phyloP scores from a whole-genome alignment of 139 green algal genomes.

The Auxenochlorella pyrenoidosa region DNA sequence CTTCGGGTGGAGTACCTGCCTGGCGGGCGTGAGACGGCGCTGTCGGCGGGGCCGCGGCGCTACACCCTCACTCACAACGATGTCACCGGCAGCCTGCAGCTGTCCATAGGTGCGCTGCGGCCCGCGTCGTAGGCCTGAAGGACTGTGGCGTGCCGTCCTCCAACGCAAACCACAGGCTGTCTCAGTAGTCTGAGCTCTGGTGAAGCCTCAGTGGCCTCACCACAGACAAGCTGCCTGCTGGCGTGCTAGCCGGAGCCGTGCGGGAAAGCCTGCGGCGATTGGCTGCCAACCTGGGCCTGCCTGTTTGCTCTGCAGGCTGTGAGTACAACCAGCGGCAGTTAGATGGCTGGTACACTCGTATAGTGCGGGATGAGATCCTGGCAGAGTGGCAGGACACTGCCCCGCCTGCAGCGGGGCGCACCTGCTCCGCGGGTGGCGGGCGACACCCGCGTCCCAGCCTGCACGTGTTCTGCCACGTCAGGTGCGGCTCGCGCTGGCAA shows the following conservation, averaged over 20 bases:
- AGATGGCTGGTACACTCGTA: constrained; percentile 73
- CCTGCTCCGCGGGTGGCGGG: too few relatives aligned
- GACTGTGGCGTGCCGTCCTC: not conserved
- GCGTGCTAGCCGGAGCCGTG: too few relatives aligned
- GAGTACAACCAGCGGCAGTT: constrained; percentile 86
- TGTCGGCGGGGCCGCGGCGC: constrained; percentile 33
- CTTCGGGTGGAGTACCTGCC: constrained; percentile 63
- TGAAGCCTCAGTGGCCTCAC: too few relatives aligned
- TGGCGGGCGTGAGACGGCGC: not conserved
- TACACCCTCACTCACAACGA: constrained; percentile 97
- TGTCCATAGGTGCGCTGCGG: constrained; percentile 67
- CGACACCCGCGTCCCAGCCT: constrained; percentile 49
- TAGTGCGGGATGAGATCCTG: constrained; percentile 84
- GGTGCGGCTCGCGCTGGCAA: too few relatives aligned
- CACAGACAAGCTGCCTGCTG: too few relatives aligned
- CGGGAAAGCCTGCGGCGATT: not conserved
- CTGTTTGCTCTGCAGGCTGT: constrained; percentile 40
- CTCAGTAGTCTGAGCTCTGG: too few relatives aligned
- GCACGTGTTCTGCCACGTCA: constrained; percentile 93
- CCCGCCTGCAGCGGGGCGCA: not conserved
- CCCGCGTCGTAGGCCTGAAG: too few relatives aligned
- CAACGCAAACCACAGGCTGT: not conserved
- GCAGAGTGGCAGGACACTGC: constrained; percentile 79
- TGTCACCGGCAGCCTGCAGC: constrained; percentile 79
- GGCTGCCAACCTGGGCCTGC: not conserved